These are phyloP conservation scores for Fagopyrum tataricum DNA, from an alignment of 148 eudicot species.

Conservation along the genomic window DNA sequence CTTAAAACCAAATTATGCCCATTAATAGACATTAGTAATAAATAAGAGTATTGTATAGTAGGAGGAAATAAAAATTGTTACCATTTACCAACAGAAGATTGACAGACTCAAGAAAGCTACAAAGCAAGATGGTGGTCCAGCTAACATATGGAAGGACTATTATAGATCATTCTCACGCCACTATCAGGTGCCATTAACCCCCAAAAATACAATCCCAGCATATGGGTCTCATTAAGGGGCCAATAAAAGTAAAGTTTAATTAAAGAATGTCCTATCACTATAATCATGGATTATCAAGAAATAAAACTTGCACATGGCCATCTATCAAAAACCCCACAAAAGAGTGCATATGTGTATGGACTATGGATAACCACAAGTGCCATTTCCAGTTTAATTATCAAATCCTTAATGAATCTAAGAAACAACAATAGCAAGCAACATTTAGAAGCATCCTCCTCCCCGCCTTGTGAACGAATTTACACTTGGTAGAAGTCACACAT, in stretches of 20 bases:
- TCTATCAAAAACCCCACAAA: not conserved
- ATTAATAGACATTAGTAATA: not conserved
- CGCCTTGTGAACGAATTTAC: no score
- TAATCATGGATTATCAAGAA: not conserved
- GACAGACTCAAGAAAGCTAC: not conserved
- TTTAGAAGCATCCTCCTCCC: no score
- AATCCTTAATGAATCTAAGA: not conserved
- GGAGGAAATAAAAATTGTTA: not conserved
- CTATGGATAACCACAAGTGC: not conserved
- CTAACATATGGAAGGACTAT: slow-evolving; percentile 4
- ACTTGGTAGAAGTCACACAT: no score
- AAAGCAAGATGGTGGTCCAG: slow-evolving; percentile 8
- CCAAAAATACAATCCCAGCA: slow-evolving; percentile 13
- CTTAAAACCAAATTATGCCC: not conserved
- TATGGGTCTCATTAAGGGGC: slow-evolving; percentile 3
- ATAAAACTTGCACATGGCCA: not conserved
- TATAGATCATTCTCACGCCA: slow-evolving; percentile 1
- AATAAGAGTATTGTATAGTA: not conserved
- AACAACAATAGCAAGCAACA: not conserved
- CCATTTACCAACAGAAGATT: not conserved
- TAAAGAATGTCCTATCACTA: not conserved
- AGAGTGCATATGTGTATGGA: no score
- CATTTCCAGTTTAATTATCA: not conserved
- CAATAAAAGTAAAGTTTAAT: not conserved
- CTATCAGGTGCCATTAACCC: slow-evolving; percentile 11